These are phyloP conservation scores for Madurella fahalii DNA, from an alignment of 2,329 filamentous ascomycete genomes.

Conservation along the genomic window DNA sequence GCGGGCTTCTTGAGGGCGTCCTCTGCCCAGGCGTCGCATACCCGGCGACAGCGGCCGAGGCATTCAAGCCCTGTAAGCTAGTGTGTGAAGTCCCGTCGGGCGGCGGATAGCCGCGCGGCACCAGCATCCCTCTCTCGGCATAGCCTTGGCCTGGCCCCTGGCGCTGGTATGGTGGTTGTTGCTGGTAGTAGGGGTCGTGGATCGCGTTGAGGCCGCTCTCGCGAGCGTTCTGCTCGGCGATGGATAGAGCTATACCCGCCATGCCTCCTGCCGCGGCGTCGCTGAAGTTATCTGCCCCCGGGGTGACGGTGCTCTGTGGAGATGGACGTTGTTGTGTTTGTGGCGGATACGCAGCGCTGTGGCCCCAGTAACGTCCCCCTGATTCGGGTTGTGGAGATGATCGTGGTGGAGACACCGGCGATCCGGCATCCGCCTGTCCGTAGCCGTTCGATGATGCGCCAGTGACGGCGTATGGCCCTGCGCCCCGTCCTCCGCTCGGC, in stretches of 20 bases:
- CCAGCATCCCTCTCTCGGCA: conserved; percentile 8
- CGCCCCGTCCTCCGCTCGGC: conserved; percentile 9
- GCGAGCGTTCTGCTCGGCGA: conserved; percentile 60
- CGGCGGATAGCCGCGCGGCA: conserved; percentile 12
- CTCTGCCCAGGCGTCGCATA: conserved; percentile 32
- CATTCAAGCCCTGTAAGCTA: conserved; percentile 38
- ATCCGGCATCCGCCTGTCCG: conserved; percentile 23
- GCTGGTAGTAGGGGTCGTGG: conserved; percentile 35
- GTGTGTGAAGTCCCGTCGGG: conserved; percentile 41
- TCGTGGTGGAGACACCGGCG: conserved; percentile 30
- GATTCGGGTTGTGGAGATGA: conserved; percentile 22
- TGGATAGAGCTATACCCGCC: conserved; percentile 61
- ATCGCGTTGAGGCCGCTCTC: conserved; percentile 63
- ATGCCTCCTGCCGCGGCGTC: conserved; percentile 61
- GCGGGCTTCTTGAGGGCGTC: conserved; percentile 46
- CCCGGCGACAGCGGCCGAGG: conserved; percentile 33
- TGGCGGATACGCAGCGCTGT: conserved; percentile 26
- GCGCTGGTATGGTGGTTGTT: conserved; percentile 27
- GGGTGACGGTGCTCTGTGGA: conserved; percentile 46
- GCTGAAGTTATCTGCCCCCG: conserved; percentile 65
- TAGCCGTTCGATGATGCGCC: conserved; percentile 23
- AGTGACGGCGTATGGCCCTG: conserved; percentile 22
- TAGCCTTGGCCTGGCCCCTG: conserved; percentile 22
- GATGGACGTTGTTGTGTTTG: conserved; percentile 22
- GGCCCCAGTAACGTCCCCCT: conserved; percentile 24